These are phyloP conservation scores for Cyamopsis tetragonoloba DNA, from an alignment of 306 rosid species.

Conservation along the genomic window DNA sequence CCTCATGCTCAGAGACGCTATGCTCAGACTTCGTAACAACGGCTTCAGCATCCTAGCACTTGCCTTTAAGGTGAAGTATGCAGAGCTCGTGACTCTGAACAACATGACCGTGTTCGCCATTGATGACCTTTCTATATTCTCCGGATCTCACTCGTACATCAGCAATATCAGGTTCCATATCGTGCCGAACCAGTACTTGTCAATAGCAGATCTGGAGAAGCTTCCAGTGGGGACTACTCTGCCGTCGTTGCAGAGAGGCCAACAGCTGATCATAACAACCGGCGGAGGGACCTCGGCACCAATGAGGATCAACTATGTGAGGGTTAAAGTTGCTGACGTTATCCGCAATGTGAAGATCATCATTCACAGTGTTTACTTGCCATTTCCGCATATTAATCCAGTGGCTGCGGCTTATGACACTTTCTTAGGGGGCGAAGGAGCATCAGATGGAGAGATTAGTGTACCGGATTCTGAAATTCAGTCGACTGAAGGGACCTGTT, in stretches of 20 bases:
- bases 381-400: conserved; percentile 62
- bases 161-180: conserved; percentile 60
- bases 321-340: conserved; percentile 51
- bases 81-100: conserved; percentile 47
- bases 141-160: conserved; percentile 63
- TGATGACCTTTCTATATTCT: conserved; percentile 60
- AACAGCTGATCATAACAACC: conserved; percentile 52
- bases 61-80: conserved; percentile 58
- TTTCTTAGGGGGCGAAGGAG: conserved; percentile 41
- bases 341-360: conserved; percentile 56
- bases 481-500: conserved; percentile 37
- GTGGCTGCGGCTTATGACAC: conserved; percentile 42
- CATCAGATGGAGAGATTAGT: conserved; percentile 16
- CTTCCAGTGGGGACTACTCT: conserved; percentile 57
- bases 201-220: conserved; percentile 54
- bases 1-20: conserved; percentile 61
- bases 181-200: conserved; percentile 54
- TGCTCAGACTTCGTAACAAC: conserved; percentile 66
- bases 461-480: conserved; percentile 10
- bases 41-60: conserved; percentile 62
- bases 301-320: conserved; percentile 63
- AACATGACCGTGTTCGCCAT: conserved; percentile 70
- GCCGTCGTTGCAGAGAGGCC: conserved; percentile 52
- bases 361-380: conserved; percentile 56
- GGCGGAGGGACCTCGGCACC: conserved; percentile 40